Evolutionary conservation across 331 rosid genomes (phyloP), one percentile per base, ranked within the genome.

Genomic region (Malus hybrid): DNA sequence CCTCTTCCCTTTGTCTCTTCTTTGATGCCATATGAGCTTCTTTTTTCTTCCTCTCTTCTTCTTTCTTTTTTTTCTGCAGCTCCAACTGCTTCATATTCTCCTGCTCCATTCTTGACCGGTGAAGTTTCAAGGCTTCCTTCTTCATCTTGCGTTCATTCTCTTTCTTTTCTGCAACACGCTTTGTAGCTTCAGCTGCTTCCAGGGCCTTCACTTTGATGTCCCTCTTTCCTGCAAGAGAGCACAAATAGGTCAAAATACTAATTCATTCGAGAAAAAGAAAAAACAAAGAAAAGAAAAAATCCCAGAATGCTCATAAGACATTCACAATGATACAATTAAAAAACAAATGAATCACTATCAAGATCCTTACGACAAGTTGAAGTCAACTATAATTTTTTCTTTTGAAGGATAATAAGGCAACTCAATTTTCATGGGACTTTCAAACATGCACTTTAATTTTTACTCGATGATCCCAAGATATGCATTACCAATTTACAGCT

Each of bases 1-100:
- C 97, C 60, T 84, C 96, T 82, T 87, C 99, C 83, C 97, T 87
- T 65, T 83, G 92, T 79, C 97, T 88, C 87, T 95, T 95, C 88
- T 75, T 92, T 66, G 88, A 84, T 50, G 88, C 92, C 78, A 88
- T 80, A 76, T 86, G 89, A 26, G 87, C 89, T 74, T 86, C 96
- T 63, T 79, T 89, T 82, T 87, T 91, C 87, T 87, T 92, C 32
- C 88, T 78, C 68, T 87, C 97, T 76, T 85, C 92, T 82, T 90
- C 96, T 77, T 89, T 86, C 71, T 55, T 86, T 84, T 83, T 90
- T 81, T 76, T 94, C 81, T 87, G 91, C 86, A 85, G 63, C 81
- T 85, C 96, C 84, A 79, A n/a, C 77, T 80, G 93, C 86, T 71
- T 88, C 70, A 84, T 33, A 75, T 88, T 90, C 72, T 83, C 84